Evolutionary conservation across 208 protist species (phyloP).

Genomic region (Leishmania tropica): DNA sequence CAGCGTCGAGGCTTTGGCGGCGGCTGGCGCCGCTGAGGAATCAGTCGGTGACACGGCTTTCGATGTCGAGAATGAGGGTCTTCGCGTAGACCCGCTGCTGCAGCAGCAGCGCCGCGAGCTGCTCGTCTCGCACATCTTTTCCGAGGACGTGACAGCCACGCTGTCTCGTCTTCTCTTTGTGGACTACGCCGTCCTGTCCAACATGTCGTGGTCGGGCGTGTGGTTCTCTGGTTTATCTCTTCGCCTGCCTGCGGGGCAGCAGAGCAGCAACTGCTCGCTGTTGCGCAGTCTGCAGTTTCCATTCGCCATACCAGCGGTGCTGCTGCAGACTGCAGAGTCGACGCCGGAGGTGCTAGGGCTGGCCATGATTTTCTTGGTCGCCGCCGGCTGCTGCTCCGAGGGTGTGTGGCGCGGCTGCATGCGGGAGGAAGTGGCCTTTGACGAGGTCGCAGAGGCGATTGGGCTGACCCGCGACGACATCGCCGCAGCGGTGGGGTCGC

Average conservation of each 20-base stretch:
- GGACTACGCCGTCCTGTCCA: conserved; percentile 36
- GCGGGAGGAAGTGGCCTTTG: conserved; percentile 32
- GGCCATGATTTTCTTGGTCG: conserved; percentile 38
- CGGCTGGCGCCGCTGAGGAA: background rate
- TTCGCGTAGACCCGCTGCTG: conserved; percentile 37
- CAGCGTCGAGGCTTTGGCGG: background rate
- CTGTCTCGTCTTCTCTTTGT: conserved; percentile 61
- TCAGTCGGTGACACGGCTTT: conserved; percentile 1
- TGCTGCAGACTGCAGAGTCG: conserved; percentile 30
- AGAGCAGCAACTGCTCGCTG: conserved; percentile 27
- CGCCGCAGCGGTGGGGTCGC: conserved; percentile 38
- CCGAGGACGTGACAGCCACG: conserved; percentile 41
- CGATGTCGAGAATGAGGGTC: conserved; percentile 16
- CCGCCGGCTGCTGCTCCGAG: conserved; percentile 40
- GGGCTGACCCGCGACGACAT: conserved; percentile 42
- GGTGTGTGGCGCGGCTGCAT: conserved; percentile 24
- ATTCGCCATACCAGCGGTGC: conserved; percentile 49
- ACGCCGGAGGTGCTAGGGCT: conserved; percentile 45
- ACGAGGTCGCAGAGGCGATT: conserved; percentile 48
- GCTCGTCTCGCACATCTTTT: conserved; percentile 55
- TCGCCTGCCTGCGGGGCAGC: background rate
- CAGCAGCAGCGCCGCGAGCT: conserved; percentile 66
- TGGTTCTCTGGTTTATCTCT: conserved; percentile 29
- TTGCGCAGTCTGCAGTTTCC: conserved; percentile 53
- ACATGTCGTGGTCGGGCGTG: conserved; percentile 38